Base-by-base conservation (phyloP, 164 flowering plant species). In the Vitis vinifera region DNA sequence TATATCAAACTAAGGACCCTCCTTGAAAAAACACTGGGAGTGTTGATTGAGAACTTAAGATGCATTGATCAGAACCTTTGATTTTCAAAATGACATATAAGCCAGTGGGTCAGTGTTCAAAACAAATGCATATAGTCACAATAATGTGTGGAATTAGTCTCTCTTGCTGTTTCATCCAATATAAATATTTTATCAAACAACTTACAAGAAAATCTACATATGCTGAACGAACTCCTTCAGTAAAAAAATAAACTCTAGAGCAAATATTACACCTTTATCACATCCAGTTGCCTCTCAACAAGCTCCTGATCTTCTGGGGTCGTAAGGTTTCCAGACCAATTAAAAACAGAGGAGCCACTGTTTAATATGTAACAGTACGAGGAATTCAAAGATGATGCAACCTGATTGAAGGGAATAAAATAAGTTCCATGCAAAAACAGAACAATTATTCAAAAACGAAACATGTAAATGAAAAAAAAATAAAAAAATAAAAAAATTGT, bases 301-400 rank as follows among this genome's bases (percentile, higher is more conserved):
- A 96, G 90, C 83, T 91, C 99, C 44, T 96, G 99, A 78, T 85
- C 87, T 61, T 89, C 94, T 14, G 98, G 27, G 23, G 88, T 81
- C 62, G 97, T 87, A 67, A 91, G 90, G 79, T 71, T 89, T 68
- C 98, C 99, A 68, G 89, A 83, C 99, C 99, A 96, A 10, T 92
- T 88, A 71, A 88, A 93, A 63, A 93, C 83, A 64, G 88, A 65
- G 66, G 97, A 83, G 17, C 88, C 96, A 75, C 80, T 86, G 65
- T 86, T 91, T 65, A 96, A 71, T 66, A 96, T 96, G 87, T 91
- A 92, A 75, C 97, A 92, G 76, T 96, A 91, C 48, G 94, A 87
- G 65, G 99, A 96, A 78, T 96, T 96, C 76, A 96, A 82, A 63
- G 98, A 90, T 65, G 97, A 84, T 5, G 97, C 90, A 77, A 83